Evolutionary conservation across 495 filamentous ascomycete genomes (phyloP), one percentile per base, ranked within the genome.

Genomic region (Aspergillus steynii): DNA sequence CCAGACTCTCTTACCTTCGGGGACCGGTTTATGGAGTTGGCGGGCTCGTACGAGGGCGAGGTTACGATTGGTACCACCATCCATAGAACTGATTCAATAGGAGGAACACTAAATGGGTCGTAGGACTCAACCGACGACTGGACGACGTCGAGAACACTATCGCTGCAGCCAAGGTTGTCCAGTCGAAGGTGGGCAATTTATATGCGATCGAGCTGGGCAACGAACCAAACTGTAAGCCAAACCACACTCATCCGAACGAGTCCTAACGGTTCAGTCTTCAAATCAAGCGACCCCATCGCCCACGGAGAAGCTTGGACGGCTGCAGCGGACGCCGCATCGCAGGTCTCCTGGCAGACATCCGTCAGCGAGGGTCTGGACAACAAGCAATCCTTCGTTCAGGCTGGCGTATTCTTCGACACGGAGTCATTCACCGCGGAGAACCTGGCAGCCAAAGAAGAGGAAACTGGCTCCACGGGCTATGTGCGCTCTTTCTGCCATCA

Each of bases 201-300:
- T 74, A 83, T 32, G 80, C 83, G 2, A 82, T 88, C 49, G 85
- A 88, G 64, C 71, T 88, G 1, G 84, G 85, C 1, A 88, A 88
- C 55, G 84, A 87, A 57, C 84, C 84, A 0, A 83, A 86, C 64
- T 86, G 85, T 84, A 69, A 61, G 80, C 61, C 49, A 14, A 20
- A 29, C 28, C 10, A 32, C n/a, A 5, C 9, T 32, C 10, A 10
- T 15, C 26, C 8, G 5, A 14, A 51, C n/a, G n/a, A 15, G 42
- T 25, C 0, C 53, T 42, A 42, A 42, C 9, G 26, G 37, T 15
- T 29, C n/a, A 64, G 59, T 67, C 37, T 69, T 61, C 52, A 53
- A 49, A 3, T 27, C 27, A 53, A 68, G 57, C 14, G 69, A 87
- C 60, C 82, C 84, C 27, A 83, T 86, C 46, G 82, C 83, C 3